These are phyloP conservation scores for Citrullus amarus DNA, from an alignment of 306 rosid species.

Conservation along the genomic window DNA sequence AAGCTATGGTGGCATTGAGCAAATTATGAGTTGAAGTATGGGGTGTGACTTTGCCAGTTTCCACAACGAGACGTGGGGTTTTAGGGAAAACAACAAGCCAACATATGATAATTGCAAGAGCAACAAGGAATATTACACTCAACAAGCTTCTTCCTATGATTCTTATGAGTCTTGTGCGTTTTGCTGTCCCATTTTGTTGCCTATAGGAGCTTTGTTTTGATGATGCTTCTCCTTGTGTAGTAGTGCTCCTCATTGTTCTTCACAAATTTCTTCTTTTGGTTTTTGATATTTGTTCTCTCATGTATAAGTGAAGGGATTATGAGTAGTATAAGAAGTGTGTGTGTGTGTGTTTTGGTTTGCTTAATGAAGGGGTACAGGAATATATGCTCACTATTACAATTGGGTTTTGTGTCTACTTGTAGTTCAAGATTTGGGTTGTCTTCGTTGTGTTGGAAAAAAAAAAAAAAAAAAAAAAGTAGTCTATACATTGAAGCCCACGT, in stretches of 20 bases:
- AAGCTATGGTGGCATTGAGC: not conserved
- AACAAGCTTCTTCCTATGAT: conserved; percentile 1
- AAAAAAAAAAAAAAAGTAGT: not conserved
- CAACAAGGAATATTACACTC: not conserved
- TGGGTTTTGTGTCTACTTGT: not conserved
- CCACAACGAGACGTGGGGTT: not conserved
- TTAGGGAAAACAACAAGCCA: not conserved
- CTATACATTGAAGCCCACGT: not conserved
- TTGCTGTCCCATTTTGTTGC: not conserved
- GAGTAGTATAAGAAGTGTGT: not conserved
- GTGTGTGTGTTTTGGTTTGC: not conserved
- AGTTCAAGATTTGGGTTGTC: not conserved
- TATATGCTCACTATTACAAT: not conserved
- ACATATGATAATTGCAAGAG: not conserved
- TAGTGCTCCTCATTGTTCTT: not conserved
- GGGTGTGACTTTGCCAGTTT: not conserved
- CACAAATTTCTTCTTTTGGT: not conserved
- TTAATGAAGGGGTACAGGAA: not conserved
- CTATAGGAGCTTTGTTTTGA: not conserved
- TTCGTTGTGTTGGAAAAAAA: not conserved
- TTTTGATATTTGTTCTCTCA: too few species aligned
- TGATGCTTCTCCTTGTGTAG: not conserved
- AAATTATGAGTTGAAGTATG: not conserved
- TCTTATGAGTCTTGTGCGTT: not conserved
- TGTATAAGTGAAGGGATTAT: not conserved